Base-by-base conservation (phyloP, 1,284 basidiomycete genomes). In the Naganishia sp. region DNA sequence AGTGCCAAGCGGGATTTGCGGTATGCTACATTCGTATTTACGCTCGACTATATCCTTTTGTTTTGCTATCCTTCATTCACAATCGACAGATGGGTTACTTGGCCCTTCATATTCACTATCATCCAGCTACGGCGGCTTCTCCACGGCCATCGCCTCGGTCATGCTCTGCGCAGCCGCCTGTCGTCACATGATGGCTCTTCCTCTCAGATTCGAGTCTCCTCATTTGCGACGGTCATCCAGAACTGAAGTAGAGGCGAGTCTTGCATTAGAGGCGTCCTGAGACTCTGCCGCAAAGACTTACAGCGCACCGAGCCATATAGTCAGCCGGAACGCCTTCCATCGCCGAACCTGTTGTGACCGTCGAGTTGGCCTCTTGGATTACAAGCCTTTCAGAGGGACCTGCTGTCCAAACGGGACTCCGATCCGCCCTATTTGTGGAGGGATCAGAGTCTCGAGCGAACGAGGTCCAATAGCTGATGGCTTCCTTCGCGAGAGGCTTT, bases 381-480 rank as follows among this genome's bases (percentile, higher is more conserved):
- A 56, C 63, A 13, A 65, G 6, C 42, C 63, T 46, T 33, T 9
- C 28, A 1, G 46, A 21, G 5, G 54, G 31, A 23, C 54, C 53
- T 6, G 31, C 36, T 10, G 54, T 23, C 63, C 63, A 65, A 15
- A 49, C 44, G 10, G 63, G 63, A 16, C 54, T 56, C 6, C 9
- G 13, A 15, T 43, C 45, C 16, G 33, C 44, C 10, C 36, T 43
- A 48, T 65, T 39, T 21, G 28, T 33, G 7, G 63, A 64, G 4
- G 71, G 71, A 55, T 65, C 50, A 25, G 64, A 53, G 7, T 49
- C 45, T 7, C 56, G 33, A 42, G 60, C 65, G 52, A 72, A 70
- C 2, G 69, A 69, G 5, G 69, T 69, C 68, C 70, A 71, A 53
- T 69, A 69, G 21, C 48, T 55, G 16, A 65, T 55, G 15, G 67